Percentiles rank a stretch among this genome's conserved stretches.
These are phyloP conservation scores for Fraxinus albicans DNA, from an alignment of 305 asterid genomes.

Conservation along the genomic window DNA sequence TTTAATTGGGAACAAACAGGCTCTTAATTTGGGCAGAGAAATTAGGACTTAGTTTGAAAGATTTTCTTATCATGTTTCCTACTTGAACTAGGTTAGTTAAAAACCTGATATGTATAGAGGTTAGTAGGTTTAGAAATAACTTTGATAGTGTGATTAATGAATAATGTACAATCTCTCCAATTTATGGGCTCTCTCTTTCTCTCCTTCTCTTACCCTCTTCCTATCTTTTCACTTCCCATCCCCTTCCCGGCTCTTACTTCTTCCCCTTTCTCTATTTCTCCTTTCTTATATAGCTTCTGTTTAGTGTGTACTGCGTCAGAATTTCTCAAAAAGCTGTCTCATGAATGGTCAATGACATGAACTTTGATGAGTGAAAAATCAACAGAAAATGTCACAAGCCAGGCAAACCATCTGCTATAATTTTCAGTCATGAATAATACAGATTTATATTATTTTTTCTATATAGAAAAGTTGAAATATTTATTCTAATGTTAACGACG, in stretches of 20 bases:
- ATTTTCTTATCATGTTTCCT: not conserved
- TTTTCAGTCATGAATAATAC: not conserved
- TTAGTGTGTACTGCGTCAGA: not conserved
- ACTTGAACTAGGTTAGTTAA: not conserved
- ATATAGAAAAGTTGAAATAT: constrained; percentile 11
- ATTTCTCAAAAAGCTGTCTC: not conserved
- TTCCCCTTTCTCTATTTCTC: not conserved
- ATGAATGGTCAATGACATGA: constrained; percentile 12
- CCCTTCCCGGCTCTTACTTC: not conserved
- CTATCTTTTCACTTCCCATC: not conserved
- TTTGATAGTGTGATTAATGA: not conserved
- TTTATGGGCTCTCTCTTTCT: not conserved
- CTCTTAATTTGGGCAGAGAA: not conserved
- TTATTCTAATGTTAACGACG: constrained; percentile 11
- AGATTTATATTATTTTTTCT: not conserved
- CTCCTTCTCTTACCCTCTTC: not conserved
- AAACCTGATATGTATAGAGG: not conserved
- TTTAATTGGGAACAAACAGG: no score
- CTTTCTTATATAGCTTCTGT: not conserved
- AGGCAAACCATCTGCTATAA: not conserved
- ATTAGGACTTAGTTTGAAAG: not conserved
- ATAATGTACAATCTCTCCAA: not conserved
- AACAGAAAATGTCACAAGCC: not conserved
- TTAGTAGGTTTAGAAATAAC: not conserved
- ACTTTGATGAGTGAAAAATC: not conserved